phyloP scores from a whole-genome alignment of 768 basidiomycete genomes.

The Lactarius trivialis region DNA sequence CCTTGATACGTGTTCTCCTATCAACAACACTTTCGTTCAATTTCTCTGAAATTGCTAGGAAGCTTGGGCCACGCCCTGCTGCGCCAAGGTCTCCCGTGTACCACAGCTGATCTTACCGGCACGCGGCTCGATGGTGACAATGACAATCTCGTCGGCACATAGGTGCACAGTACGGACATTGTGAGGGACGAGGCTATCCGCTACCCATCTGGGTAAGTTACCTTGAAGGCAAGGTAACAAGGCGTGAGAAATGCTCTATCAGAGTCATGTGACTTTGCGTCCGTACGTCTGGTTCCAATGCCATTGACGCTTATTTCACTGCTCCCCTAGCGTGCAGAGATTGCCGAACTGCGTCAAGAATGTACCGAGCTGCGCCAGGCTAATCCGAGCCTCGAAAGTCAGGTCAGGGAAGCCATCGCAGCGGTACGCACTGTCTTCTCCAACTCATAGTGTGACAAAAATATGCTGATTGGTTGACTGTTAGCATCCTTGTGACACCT shows the following conservation, averaged over 20 bases:
- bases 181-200: no score
- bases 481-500: conserved; percentile 31
- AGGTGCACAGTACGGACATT: no score
- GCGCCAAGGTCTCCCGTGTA: no score
- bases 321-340: no score
- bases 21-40: conserved; percentile 61
- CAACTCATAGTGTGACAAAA: no score
- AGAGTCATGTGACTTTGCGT: no score
- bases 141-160: conserved; percentile 72
- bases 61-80: conserved; percentile 62
- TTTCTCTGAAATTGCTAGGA: conserved; percentile 48
- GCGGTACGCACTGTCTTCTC: no score
- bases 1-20: conserved; percentile 51
- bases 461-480: no score
- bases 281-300: no score
- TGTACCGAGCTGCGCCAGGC: conserved; percentile 69
- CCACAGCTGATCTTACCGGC: conserved; percentile 71
- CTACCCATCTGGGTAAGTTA: no score
- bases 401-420: conserved; percentile 61
- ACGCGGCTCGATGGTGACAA: conserved; percentile 75
- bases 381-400: conserved; percentile 75
- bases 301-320: background rate
- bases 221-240: no score
- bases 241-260: no score
- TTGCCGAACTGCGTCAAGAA: conserved; percentile 68